These are phyloP conservation scores for Rehmannia glutinosa DNA, from an alignment of 257 asterid genomes.

Conservation along the genomic window DNA sequence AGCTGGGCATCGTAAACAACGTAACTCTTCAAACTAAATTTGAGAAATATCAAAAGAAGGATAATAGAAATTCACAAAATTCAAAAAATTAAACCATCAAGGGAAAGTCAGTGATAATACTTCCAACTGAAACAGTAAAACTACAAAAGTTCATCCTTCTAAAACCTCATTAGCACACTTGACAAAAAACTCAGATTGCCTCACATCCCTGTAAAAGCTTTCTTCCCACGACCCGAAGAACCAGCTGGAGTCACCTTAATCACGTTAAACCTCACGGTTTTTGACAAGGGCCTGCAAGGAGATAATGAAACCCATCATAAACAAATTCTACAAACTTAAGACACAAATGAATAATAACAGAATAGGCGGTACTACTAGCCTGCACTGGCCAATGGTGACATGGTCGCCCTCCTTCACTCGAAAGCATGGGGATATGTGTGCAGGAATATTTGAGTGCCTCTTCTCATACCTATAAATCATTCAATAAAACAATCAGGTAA, in stretches of 20 bases:
- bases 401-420: conserved; percentile 86
- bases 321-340: neutral
- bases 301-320: neutral
- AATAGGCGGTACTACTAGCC: conserved; percentile 27
- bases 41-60: neutral
- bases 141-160: neutral
- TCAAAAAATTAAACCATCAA: conserved; percentile 15
- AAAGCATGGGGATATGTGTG: conserved; percentile 84
- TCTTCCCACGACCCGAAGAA: conserved; percentile 72
- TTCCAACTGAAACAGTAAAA: conserved; percentile 18
- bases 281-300: conserved; percentile 68
- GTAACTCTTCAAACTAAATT: too few relatives aligned
- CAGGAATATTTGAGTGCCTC: conserved; percentile 80
- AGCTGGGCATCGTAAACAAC: too few relatives aligned
- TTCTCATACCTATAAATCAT: conserved; percentile 56
- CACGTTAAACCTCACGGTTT: conserved; percentile 79
- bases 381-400: conserved; percentile 85
- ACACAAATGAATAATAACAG: neutral
- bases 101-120: neutral
- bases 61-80: neutral
- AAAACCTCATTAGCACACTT: neutral
- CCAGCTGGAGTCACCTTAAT: conserved; percentile 86
- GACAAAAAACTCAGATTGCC: neutral
- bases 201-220: conserved; percentile 78
- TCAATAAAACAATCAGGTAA: neutral